phyloP scores from a whole-genome alignment of 495 filamentous ascomycete genomes.

The Penicillium pancosmium region DNA sequence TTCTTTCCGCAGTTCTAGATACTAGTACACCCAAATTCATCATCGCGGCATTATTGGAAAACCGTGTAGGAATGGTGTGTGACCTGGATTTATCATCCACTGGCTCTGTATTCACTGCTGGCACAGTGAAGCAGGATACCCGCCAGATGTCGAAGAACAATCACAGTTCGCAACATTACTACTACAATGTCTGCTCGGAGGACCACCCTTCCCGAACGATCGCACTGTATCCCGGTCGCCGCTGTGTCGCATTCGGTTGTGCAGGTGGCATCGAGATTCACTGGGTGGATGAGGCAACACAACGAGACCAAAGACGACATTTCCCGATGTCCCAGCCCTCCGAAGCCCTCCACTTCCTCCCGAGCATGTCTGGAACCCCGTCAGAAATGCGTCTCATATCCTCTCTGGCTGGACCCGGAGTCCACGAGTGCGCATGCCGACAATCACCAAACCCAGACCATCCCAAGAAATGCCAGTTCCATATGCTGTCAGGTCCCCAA shows the following conservation, averaged over 20 bases:
- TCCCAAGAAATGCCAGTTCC: slow-evolving; percentile 34
- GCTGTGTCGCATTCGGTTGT: slow-evolving; percentile 73
- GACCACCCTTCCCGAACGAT: slow-evolving; percentile 69
- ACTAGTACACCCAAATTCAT: slow-evolving; percentile 57
- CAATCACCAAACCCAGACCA: slow-evolving; percentile 29
- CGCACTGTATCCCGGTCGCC: slow-evolving; percentile 68
- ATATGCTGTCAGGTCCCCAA: slow-evolving; percentile 31
- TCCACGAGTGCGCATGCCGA: slow-evolving; percentile 37
- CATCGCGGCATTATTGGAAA: slow-evolving; percentile 63
- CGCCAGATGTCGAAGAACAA: slow-evolving; percentile 27
- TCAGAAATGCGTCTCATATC: slow-evolving; percentile 66
- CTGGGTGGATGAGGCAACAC: slow-evolving; percentile 67
- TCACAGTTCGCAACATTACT: slow-evolving; percentile 37
- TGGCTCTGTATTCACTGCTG: slow-evolving; percentile 3
- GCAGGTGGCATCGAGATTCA: slow-evolving; percentile 69
- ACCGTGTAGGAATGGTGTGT: slow-evolving; percentile 65
- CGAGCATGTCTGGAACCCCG: slow-evolving; percentile 49
- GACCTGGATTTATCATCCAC: slow-evolving; percentile 43
- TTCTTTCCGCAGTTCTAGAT: slow-evolving; percentile 68
- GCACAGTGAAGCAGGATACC: slow-evolving; percentile 11
- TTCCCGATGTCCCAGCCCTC: slow-evolving; percentile 69
- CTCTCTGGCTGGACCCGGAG: slow-evolving; percentile 57
- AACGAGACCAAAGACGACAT: slow-evolving; percentile 59
- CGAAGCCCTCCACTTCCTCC: slow-evolving; percentile 69
- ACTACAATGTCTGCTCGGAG: slow-evolving; percentile 63